A percentile compares a stretch with the other conserved stretches of the same genome.
These are phyloP conservation scores for Pseudocohnilembus persalinus DNA, from an alignment of 169 alveolate species.

Conservation along the genomic window DNA sequence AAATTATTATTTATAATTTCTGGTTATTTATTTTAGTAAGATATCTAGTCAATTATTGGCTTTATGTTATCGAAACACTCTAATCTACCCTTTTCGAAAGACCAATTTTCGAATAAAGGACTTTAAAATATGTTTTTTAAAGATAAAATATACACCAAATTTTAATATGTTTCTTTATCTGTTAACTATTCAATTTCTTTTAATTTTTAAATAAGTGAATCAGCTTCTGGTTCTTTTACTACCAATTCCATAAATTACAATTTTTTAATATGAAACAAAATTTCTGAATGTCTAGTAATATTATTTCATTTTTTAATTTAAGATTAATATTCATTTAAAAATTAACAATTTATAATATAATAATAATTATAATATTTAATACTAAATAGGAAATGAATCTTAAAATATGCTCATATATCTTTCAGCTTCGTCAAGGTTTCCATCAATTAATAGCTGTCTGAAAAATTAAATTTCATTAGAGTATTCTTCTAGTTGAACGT, in stretches of 20 bases:
- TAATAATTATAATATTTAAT: too few species aligned
- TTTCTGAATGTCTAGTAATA: neutral
- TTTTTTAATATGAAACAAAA: neutral
- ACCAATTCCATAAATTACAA: neutral
- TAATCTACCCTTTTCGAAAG: neutral
- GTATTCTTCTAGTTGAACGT: conserved; percentile 2
- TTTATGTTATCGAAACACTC: neutral
- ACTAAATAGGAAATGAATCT: neutral
- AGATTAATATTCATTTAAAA: too few species aligned
- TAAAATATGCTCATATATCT: neutral
- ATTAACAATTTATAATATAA: neutral
- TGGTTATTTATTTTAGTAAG: neutral
- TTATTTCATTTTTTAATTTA: too few species aligned
- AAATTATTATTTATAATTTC: neutral
- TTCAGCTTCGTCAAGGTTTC: neutral
- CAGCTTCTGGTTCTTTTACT: neutral
- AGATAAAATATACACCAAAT: neutral
- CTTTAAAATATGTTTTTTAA: too few species aligned
- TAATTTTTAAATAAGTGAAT: neutral
- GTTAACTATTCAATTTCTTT: neutral
- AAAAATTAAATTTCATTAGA: neutral
- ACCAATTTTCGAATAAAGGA: neutral
- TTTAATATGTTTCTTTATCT: neutral
- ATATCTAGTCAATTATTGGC: neutral
- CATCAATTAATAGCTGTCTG: conserved; percentile 38